phyloP scores from a whole-genome alignment of 306 rosid species.

The Inga leiocalycina region DNA sequence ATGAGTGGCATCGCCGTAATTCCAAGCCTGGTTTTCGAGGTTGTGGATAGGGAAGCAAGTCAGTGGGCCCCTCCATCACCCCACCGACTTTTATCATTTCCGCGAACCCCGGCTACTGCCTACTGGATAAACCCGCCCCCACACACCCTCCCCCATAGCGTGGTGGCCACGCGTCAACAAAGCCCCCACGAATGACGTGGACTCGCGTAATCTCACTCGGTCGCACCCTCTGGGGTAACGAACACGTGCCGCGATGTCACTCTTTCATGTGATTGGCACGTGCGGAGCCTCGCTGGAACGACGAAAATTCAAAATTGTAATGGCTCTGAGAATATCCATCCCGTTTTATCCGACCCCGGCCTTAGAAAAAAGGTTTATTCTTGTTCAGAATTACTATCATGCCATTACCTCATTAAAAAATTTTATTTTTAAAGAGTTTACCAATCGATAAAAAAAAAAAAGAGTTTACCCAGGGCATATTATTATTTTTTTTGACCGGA shows the following conservation, averaged over 20 bases:
- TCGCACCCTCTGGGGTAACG: not conserved
- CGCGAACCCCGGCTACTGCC: constrained; percentile 50
- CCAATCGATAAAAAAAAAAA: too few species aligned
- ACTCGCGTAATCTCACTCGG: not conserved
- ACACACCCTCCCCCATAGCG: constrained; percentile 3
- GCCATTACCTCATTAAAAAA: not conserved
- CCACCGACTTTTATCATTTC: constrained; percentile 22
- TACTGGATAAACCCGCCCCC: constrained; percentile 41
- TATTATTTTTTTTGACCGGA: too few species aligned
- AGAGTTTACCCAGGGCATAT: not conserved
- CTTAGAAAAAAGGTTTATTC: not conserved
- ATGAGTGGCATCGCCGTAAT: not conserved
- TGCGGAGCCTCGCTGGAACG: not conserved
- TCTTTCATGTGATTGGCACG: not conserved
- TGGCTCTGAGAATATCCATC: not conserved
- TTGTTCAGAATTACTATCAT: not conserved
- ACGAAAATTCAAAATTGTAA: not conserved
- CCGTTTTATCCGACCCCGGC: not conserved
- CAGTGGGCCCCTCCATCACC: not conserved
- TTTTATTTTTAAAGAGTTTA: not conserved
- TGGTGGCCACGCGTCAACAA: constrained; percentile 25
- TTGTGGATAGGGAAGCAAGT: constrained; percentile 37
- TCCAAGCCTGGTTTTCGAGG: not conserved
- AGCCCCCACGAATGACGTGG: not conserved
- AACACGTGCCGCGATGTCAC: not conserved